Conservation (phyloP, 768 basidiomycete species). For the Leccinum variicolor region DNA sequence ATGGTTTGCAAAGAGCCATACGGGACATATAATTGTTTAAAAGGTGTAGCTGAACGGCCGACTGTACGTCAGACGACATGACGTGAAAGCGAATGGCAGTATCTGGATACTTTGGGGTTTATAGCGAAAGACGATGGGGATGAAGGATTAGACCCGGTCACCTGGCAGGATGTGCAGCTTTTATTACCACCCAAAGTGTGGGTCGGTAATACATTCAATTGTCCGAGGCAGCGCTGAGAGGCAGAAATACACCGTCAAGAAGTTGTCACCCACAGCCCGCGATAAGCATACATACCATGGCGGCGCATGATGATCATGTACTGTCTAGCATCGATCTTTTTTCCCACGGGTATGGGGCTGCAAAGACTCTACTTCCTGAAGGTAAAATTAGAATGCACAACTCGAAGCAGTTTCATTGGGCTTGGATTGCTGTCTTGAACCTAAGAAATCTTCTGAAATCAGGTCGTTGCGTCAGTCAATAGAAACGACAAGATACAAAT, state of each 20-base stretch:
- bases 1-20: neutral
- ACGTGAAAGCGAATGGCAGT: neutral
- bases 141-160: neutral
- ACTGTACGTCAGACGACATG: neutral
- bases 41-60: neutral
- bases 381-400: neutral
- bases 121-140: neutral
- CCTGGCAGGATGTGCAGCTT: neutral
- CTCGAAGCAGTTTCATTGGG: neutral
- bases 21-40: neutral
- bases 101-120: neutral
- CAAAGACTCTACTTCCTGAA: too few species aligned
- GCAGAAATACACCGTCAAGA: neutral
- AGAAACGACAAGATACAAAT: neutral
- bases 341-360: neutral
- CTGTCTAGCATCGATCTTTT: neutral
- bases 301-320: neutral
- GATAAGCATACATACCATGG: neutral
- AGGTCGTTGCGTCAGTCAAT: neutral
- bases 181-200: neutral
- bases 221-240: neutral
- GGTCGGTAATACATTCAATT: neutral
- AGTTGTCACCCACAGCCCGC: neutral
- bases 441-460: neutral
- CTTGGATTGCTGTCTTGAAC: neutral